Conservation (phyloP, 371 early-diverging fungal genomes). For the Cokeromyces recurvatus region DNA sequence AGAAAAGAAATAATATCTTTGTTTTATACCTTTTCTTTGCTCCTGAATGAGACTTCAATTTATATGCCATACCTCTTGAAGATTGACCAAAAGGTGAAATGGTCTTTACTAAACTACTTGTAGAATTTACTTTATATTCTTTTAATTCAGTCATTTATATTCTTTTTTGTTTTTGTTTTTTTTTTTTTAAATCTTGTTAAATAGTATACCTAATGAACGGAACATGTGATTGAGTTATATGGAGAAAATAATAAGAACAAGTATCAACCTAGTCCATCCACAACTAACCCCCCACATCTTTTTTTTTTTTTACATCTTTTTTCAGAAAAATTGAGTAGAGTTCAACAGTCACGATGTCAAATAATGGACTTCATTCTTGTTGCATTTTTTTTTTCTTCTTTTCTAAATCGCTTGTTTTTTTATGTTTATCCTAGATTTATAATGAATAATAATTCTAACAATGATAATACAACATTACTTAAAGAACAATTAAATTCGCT, state of each 20-base stretch:
- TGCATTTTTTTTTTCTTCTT: no score
- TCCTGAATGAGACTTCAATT: constrained; percentile 49
- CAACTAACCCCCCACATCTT: background rate
- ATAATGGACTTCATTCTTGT: no score
- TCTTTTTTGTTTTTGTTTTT: no score
- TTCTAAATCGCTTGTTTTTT: no score
- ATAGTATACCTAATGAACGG: constrained; percentile 14
- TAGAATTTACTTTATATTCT: constrained; percentile 8
- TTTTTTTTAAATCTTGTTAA: background rate
- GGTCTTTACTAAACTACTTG: constrained; percentile 14
- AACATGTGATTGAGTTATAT: constrained; percentile 5
- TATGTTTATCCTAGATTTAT: no score
- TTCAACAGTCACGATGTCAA: no score
- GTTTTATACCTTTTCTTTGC: constrained; percentile 48
- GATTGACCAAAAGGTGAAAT: constrained; percentile 30
- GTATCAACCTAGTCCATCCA: background rate
- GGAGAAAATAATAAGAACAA: background rate
- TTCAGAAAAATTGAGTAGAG: no score
- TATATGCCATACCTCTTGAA: constrained; percentile 35
- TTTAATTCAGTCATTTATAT: background rate
- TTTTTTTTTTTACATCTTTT: constrained; percentile 5
- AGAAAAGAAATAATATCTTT: background rate
- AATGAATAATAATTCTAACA: no score
- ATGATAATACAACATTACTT: no score
- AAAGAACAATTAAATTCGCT: no score